Percentiles rank a stretch among this genome's conserved stretches.
These are phyloP conservation scores for Corymbia calophylla DNA, from an alignment of 441 rosid genomes.

Conservation along the genomic window DNA sequence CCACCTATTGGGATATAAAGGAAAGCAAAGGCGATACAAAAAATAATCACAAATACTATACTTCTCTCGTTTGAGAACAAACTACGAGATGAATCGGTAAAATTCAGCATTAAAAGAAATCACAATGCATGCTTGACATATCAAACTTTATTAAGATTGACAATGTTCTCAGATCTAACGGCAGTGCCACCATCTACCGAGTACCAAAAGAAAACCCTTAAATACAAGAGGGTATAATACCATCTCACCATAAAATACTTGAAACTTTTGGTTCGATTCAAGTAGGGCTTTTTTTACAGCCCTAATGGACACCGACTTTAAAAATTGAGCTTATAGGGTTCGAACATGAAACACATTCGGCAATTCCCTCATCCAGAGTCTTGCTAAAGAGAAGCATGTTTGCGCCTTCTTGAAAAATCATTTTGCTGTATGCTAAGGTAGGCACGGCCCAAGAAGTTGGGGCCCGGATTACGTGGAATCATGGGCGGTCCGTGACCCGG, in stretches of 20 bases:
- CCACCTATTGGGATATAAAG: neutral
- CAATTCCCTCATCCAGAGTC: neutral
- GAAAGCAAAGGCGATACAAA: neutral
- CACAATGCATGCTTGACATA: neutral
- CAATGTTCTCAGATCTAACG: neutral
- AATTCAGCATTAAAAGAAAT: neutral
- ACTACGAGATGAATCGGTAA: neutral
- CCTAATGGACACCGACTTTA: neutral
- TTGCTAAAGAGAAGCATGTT: neutral
- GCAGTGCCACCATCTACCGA: neutral
- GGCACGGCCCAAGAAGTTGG: neutral
- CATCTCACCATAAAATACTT: neutral
- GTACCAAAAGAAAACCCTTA: neutral
- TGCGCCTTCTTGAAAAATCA: no score
- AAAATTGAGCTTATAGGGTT: accelerated
- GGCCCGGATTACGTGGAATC: neutral
- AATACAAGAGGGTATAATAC: neutral
- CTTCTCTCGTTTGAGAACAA: neutral
- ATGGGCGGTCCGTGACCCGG: neutral
- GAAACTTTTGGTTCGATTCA: neutral
- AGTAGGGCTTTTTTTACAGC: neutral
- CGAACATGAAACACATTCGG: neutral
- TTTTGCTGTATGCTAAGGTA: no score
- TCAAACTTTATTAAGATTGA: accelerated
- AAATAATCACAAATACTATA: accelerated